A percentile compares a stretch with the other conserved stretches of the same genome.
These are phyloP conservation scores for Trichoderma orchidacearum DNA, from an alignment of 495 filamentous ascomycete species.

Conservation along the genomic window DNA sequence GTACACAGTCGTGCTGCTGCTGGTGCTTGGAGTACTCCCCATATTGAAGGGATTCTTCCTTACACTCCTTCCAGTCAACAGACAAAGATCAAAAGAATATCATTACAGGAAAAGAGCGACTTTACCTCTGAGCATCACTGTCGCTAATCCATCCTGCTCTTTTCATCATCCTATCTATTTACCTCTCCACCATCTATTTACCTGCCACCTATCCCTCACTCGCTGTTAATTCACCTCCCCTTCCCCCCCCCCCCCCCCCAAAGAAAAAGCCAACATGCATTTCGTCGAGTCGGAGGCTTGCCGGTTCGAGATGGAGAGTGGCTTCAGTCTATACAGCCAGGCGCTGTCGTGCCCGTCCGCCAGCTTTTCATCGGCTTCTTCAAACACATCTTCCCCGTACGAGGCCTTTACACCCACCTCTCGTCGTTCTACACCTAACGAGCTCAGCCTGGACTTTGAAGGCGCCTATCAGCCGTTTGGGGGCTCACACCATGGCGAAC, in stretches of 20 bases:
- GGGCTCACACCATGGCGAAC: background rate
- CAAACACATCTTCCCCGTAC: conserved; percentile 19
- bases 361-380: conserved; percentile 15
- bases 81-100: conserved; percentile 6
- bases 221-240: background rate
- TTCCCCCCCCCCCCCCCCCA: background rate
- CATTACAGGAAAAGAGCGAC: too few species aligned
- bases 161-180: too few species aligned
- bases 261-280: conserved; percentile 6
- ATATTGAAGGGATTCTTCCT: background rate
- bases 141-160: too few species aligned
- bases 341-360: conserved; percentile 11
- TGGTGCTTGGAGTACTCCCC: background rate
- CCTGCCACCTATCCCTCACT: background rate
- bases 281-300: background rate
- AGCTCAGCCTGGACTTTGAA: background rate
- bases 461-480: background rate
- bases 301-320: conserved; percentile 11
- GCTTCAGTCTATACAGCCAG: conserved; percentile 14
- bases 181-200: background rate
- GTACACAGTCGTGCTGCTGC: background rate
- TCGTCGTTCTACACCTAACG: conserved; percentile 11
- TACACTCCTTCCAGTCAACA: conserved; percentile 7
- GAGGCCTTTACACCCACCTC: conserved; percentile 26
- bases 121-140: too few species aligned